A percentile compares a stretch with the other conserved stretches of the same genome.
phyloP scores from a whole-genome alignment of 148 eudicot species.

The Rhododendron mucronatum region DNA sequence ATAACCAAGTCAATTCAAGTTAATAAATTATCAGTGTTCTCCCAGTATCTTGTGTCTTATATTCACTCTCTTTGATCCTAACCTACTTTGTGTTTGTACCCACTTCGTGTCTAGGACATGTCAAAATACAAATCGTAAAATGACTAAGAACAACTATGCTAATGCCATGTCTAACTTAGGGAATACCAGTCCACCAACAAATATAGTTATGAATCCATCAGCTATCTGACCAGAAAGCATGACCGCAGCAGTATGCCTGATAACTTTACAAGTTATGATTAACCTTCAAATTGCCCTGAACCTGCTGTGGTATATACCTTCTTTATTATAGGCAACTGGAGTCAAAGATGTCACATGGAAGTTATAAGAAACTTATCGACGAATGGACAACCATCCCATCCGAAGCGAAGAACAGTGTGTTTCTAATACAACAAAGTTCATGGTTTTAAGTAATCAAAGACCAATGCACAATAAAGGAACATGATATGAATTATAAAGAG shows the following conservation, averaged over 20 bases:
- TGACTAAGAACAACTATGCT: neutral
- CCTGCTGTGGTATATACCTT: neutral
- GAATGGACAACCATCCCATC: neutral
- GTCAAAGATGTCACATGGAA: neutral
- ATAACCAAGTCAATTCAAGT: no score
- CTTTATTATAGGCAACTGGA: neutral
- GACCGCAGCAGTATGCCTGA: slow-evolving; percentile 76
- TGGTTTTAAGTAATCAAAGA: neutral
- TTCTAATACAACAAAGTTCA: neutral
- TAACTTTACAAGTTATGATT: neutral
- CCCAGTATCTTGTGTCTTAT: no score
- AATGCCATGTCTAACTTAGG: neutral
- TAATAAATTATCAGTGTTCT: no score
- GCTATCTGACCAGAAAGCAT: slow-evolving; percentile 93
- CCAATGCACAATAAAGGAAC: neutral
- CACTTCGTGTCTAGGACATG: no score
- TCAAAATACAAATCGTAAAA: neutral
- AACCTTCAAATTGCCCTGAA: neutral
- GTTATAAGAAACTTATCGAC: neutral
- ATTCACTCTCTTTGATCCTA: no score
- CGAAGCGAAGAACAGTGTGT: neutral
- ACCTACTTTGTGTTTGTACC: no score
- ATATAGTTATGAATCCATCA: slow-evolving; percentile 75
- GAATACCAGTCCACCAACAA: slow-evolving; percentile 86
- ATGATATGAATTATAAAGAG: neutral